A percentile compares a stretch with the other conserved stretches of the same genome.
Conservation (phyloP, 345 rosid genomes). For the Gossypium australe region DNA sequence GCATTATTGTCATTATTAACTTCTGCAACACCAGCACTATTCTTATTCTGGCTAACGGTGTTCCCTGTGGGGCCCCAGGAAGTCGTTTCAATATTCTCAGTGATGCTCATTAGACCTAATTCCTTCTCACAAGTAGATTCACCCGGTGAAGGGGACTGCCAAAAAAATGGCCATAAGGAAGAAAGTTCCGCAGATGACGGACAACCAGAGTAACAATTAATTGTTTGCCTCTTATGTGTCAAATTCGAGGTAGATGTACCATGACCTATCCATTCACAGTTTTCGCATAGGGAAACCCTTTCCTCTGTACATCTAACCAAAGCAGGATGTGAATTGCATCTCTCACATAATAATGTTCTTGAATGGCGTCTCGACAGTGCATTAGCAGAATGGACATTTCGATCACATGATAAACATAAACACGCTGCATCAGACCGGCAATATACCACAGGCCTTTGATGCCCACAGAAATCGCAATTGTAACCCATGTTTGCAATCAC, state of each 20-base stretch:
- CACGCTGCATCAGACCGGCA: conserved; percentile 95
- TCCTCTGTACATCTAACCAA: conserved; percentile 73
- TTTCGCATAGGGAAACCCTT: conserved; percentile 79
- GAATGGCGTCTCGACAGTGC: conserved; percentile 91
- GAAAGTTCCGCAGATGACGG: conserved; percentile 89
- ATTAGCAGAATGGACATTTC: conserved; percentile 90
- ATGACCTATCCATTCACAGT: conserved; percentile 85
- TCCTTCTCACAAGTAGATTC: conserved; percentile 70
- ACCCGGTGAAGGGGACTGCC: conserved; percentile 40
- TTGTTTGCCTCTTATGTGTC: conserved; percentile 66
- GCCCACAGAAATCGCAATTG: conserved; percentile 88
- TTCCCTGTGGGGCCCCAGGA: conserved; percentile 33
- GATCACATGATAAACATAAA: conserved; percentile 90
- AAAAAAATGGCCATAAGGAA: conserved; percentile 77
- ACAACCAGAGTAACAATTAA: conserved; percentile 81
- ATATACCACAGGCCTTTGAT: conserved; percentile 85
- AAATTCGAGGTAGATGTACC: conserved; percentile 45
- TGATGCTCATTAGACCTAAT: conserved; percentile 81
- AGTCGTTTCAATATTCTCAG: conserved; percentile 32
- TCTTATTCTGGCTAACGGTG: conserved; percentile 32
- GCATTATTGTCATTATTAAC: conserved; percentile 14
- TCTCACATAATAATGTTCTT: conserved; percentile 77
- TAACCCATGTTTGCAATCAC: conserved; percentile 56
- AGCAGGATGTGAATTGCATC: conserved; percentile 87
- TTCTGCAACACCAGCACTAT: conserved; percentile 26